Percentiles rank a stretch among this genome's conserved stretches.
These are phyloP conservation scores for Morella rubra DNA, from an alignment of 306 rosid genomes.

Conservation along the genomic window DNA sequence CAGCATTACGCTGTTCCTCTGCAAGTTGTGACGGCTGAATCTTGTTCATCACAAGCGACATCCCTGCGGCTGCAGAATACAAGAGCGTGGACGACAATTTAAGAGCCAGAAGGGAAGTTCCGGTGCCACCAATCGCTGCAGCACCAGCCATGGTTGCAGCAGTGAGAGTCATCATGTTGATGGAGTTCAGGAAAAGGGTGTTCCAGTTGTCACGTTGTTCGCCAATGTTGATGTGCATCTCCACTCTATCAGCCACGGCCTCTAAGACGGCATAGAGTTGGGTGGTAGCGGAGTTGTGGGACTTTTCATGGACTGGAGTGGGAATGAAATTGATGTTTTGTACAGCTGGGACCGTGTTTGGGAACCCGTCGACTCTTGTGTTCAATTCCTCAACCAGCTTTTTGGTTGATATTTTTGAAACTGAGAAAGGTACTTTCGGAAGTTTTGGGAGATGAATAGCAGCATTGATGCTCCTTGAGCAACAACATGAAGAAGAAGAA, in stretches of 20 bases:
- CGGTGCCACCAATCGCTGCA: slow-evolving; percentile 25
- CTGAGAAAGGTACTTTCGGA: slow-evolving; percentile 21
- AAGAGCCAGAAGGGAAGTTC: slow-evolving; percentile 41
- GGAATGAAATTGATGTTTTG: background rate
- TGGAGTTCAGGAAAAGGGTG: slow-evolving; percentile 58
- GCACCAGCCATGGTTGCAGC: slow-evolving; percentile 62
- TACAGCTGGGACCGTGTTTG: slow-evolving; percentile 25
- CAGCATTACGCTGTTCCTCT: slow-evolving; percentile 76
- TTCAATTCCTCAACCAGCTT: slow-evolving; percentile 40
- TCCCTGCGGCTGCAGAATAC: slow-evolving; percentile 63
- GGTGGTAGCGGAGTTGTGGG: background rate
- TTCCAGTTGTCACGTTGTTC: slow-evolving; percentile 76
- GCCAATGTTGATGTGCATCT: slow-evolving; percentile 66
- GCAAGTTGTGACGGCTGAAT: slow-evolving; percentile 83
- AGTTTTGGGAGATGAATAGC: slow-evolving; percentile 52
- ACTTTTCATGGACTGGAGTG: background rate
- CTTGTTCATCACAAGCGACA: slow-evolving; percentile 59
- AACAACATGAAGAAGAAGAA: background rate
- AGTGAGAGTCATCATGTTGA: slow-evolving; percentile 71
- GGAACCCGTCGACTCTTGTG: slow-evolving; percentile 26
- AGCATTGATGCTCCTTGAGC: slow-evolving; percentile 40
- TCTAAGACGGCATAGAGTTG: slow-evolving; percentile 57
- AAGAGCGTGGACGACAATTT: slow-evolving; percentile 57
- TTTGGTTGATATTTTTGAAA: slow-evolving; percentile 34
- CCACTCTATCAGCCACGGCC: slow-evolving; percentile 58